Conservation (phyloP, 2,329 filamentous ascomycete genomes). For the Colletotrichum sp. region DNA sequence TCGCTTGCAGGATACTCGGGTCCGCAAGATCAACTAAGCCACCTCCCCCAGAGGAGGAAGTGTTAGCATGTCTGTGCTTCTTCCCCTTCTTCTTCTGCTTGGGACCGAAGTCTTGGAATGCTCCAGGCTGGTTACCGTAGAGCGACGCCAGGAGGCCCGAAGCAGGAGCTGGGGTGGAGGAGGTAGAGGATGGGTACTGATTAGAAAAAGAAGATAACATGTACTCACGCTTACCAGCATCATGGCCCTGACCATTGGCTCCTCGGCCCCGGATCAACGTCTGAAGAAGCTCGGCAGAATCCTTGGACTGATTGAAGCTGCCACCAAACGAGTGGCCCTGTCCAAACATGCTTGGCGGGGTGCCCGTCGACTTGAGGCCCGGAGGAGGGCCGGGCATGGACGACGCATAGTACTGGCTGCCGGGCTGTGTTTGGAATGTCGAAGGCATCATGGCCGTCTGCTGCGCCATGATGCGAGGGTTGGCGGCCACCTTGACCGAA, state of each 20-base stretch:
- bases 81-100: constrained; percentile 99
- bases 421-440: constrained; percentile 62
- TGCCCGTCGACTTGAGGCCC: constrained; percentile 92
- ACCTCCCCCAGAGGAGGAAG: constrained; percentile 99
- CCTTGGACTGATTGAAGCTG: constrained; percentile 75
- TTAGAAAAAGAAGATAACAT: constrained; percentile 91
- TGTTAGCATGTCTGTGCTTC: constrained; percentile 99
- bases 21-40: constrained; percentile 99
- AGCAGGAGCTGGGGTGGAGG: constrained; percentile 86
- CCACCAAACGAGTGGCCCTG: constrained; percentile 86
- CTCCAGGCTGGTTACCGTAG: constrained; percentile 85
- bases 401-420: constrained; percentile 78
- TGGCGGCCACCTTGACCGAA: constrained; percentile 77
- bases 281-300: constrained; percentile 78
- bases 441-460: constrained; percentile 87
- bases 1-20: constrained; percentile 98
- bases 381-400: constrained; percentile 93
- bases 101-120: constrained; percentile 89
- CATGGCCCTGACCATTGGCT: constrained; percentile 74
- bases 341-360: constrained; percentile 93
- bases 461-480: constrained; percentile 81
- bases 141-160: constrained; percentile 90
- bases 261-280: constrained; percentile 78
- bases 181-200: constrained; percentile 82
- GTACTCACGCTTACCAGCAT: constrained; percentile 98